Base-by-base conservation (phyloP, 2,329 filamentous ascomycete genomes). In the Nannizziopsis barbatae region DNA sequence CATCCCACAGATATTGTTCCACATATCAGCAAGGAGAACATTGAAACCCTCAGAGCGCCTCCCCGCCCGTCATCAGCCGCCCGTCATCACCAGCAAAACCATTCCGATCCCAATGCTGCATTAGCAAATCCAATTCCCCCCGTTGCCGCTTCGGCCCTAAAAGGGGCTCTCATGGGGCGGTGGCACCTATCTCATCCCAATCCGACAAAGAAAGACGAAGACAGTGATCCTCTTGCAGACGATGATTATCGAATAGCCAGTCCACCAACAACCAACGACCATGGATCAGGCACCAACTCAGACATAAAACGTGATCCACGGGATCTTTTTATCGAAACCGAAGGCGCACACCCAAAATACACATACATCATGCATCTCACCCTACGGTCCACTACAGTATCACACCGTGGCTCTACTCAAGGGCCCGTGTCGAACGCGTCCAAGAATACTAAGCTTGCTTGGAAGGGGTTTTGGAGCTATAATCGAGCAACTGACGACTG, bases 401-500 rank as follows among this genome's bases (percentile, higher is more conserved):
- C 54, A 75, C 74, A 0, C 38, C 56, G 9, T 54, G 50, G 11
- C 45, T 50, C 12, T 7, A 43, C n/a, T 33, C 56, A 9, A 53
- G 20, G 15, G 10, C 20, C 20, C 10, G 20, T 22, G 7, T 52
- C 58, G 6, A 68, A 67, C 42, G 70, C 72, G 1, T 71, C 80
- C 0, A 79, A 80, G 61, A 95, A 93, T 60, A 95, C 90, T 53
- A 95, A 93, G 67, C 68, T 98, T 44, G 70, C 73, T 0, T 98
- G 92, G 90, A 83, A 84, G 58, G 83, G 84, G 0, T 95, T 89
- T 62, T 94, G 86, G 79, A 90, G 83, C 68, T 90, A 93, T 62
- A 94, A 96, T 62, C 77, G 78, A 56, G 65, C 94, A 59, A 94
- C 87, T 6, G 88, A 94, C 62, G 89, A 95, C 65, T 92, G 86